Percentiles rank a stretch among this genome's conserved stretches.
Conservation (phyloP, 139 green algal genomes). For the Monoraphidium neglectum region DNA sequence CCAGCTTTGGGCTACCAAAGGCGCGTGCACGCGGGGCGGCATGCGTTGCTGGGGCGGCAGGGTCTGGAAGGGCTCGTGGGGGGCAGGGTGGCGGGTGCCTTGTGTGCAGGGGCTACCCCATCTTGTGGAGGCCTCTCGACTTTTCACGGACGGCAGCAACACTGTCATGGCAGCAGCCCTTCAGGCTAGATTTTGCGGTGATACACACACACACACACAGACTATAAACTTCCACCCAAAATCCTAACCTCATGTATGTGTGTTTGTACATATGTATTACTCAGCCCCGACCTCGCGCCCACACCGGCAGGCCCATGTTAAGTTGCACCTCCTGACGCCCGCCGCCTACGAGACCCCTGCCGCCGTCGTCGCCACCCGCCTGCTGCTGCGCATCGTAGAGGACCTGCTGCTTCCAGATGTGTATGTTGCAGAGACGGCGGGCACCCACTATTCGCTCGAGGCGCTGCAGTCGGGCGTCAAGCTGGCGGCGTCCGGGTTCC, state of each 20-base stretch:
- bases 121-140: too few relatives aligned
- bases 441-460: slow-evolving; percentile 29
- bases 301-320: slow-evolving; percentile 35
- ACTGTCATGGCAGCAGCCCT: too few relatives aligned
- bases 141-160: too few relatives aligned
- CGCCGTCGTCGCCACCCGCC: slow-evolving; percentile 31
- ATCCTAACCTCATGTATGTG: too few relatives aligned
- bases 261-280: neutral
- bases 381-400: slow-evolving; percentile 37
- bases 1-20: slow-evolving; percentile 48
- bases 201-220: too few relatives aligned
- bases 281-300: too few relatives aligned
- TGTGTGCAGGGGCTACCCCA: too few relatives aligned
- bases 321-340: slow-evolving; percentile 38
- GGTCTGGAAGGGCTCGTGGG: too few relatives aligned
- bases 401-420: slow-evolving; percentile 27
- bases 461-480: slow-evolving; percentile 31
- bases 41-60: neutral
- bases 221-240: too few relatives aligned
- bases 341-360: slow-evolving; percentile 32
- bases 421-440: slow-evolving; percentile 46
- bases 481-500: slow-evolving; percentile 38
- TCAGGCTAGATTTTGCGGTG: too few relatives aligned
- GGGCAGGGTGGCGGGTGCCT: too few relatives aligned
- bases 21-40: slow-evolving; percentile 1